These are phyloP conservation scores for Candida ulmi DNA, from an alignment of 805 yeast species.

Conservation along the genomic window DNA sequence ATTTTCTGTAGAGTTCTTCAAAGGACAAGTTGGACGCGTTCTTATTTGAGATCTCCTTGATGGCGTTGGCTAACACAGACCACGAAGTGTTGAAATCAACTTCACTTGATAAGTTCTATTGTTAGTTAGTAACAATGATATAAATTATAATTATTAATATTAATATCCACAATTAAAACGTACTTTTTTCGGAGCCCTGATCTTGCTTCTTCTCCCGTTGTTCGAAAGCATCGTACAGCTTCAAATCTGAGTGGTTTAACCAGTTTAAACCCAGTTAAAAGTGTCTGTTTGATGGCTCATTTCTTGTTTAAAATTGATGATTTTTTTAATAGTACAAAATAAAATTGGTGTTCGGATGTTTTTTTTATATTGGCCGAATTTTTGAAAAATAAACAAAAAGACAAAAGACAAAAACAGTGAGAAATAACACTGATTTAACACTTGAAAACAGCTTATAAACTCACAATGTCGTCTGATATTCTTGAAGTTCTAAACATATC, in stretches of 20 bases:
- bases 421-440: constrained; percentile 1
- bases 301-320: too few relatives aligned
- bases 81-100: constrained; percentile 64
- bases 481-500: constrained; percentile 73
- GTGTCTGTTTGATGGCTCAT: too few relatives aligned
- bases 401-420: constrained; percentile 19
- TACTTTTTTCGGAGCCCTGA: constrained; percentile 57
- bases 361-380: background rate
- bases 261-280: background rate
- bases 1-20: constrained; percentile 75
- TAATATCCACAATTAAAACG: too few relatives aligned
- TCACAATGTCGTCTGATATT: constrained; percentile 47
- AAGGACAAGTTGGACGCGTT: constrained; percentile 72
- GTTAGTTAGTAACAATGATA: too few relatives aligned
- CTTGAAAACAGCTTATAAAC: background rate
- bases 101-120: constrained; percentile 26
- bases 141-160: too few relatives aligned
- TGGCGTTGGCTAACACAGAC: constrained; percentile 60
- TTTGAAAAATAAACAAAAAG: background rate
- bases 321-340: too few relatives aligned
- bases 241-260: background rate
- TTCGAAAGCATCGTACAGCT: constrained; percentile 9
- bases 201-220: constrained; percentile 47
- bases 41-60: constrained; percentile 62
- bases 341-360: background rate